phyloP scores from a whole-genome alignment of 1,139 yeast species.

The Kluyveromyces sp. region DNA sequence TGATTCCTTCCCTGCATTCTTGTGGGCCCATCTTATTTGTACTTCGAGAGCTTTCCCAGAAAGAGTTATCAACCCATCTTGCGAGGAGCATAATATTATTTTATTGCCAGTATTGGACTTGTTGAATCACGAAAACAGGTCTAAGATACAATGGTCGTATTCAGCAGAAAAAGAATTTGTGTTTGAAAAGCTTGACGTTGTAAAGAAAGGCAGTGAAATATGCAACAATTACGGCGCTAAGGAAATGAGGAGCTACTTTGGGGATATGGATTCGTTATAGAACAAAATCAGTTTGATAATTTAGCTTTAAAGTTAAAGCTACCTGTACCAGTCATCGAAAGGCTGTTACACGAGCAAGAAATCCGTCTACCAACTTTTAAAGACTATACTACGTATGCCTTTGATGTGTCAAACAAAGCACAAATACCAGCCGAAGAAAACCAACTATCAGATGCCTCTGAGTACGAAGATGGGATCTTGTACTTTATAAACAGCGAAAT shows the following conservation, averaged over 20 bases:
- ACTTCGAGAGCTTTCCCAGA: slow-evolving; percentile 78
- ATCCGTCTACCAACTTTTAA: slow-evolving; percentile 41
- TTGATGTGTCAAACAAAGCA: slow-evolving; percentile 15
- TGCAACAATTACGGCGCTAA: slow-evolving; percentile 82
- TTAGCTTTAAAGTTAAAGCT: slow-evolving; percentile 50
- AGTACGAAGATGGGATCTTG: slow-evolving; percentile 36
- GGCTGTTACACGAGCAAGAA: slow-evolving; percentile 33
- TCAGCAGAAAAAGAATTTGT: slow-evolving; percentile 17
- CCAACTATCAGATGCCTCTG: slow-evolving; percentile 15
- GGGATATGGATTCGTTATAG: slow-evolving; percentile 62
- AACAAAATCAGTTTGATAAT: slow-evolving; percentile 53
- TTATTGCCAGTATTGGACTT: slow-evolving; percentile 73
- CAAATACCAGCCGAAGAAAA: not conserved
- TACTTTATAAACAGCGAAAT: slow-evolving; percentile 34
- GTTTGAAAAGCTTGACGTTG: slow-evolving; percentile 18
- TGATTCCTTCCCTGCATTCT: slow-evolving; percentile 57
- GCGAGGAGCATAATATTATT: slow-evolving; percentile 40
- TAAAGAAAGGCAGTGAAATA: slow-evolving; percentile 40
- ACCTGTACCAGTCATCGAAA: slow-evolving; percentile 30
- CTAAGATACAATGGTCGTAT: slow-evolving; percentile 58
- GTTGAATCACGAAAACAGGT: slow-evolving; percentile 57
- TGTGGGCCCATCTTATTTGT: slow-evolving; percentile 69
- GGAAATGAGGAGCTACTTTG: slow-evolving; percentile 60
- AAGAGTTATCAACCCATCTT: slow-evolving; percentile 32
- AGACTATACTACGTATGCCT: slow-evolving; percentile 35